Evolutionary conservation across 352 stramenopile genomes (phyloP), one percentile per base, ranked within the genome.

Genomic region (Phytophthora constricta): DNA sequence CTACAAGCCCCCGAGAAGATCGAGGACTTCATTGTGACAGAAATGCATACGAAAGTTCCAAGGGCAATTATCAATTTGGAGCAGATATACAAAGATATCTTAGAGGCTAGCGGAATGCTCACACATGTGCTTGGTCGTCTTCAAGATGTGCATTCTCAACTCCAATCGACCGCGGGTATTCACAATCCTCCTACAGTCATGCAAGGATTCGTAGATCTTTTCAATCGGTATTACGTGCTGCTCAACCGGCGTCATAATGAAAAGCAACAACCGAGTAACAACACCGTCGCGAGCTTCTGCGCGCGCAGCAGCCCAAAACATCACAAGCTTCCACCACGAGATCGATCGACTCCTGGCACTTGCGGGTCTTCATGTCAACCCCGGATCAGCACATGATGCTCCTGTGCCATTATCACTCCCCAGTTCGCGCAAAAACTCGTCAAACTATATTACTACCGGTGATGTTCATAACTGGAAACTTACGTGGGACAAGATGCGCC

Each of bases 21-120:
- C 34, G 61, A 70, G 17, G 66, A 70, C n/a, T 74, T 66, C 31
- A 70, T 74, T 27, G 66, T 74, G 25, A 46, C 66, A 2, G 65
- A 54, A 50, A 74, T 74, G 60, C 55, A 57, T 33, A 53, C 55
- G 42, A 74, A 74, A 8, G 48, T 74, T 45, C 53, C 37, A 26
- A 58, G 42, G 22, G 66, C 66, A n/a, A 70, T 74, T 52, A 46
- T 41, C 14, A 52, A 45, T 5, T 19, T 74, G 20, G 14, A 66
- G 27, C 26, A 23, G 9, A 50, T 59, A 33, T 62, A 25, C 27
- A 26, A 58, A 11, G 42, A 62, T 20, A 59, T 65, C 14, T 17
- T 17, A 23, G 47, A 51, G 11, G 10, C 48, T 27, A 58, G 23
- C 42, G 25, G 31, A 13, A 66, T 74, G 60, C 54, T 66, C 3